Base-by-base conservation (phyloP, 768 basidiomycete genomes). In the Boletus rubescentipes region DNA sequence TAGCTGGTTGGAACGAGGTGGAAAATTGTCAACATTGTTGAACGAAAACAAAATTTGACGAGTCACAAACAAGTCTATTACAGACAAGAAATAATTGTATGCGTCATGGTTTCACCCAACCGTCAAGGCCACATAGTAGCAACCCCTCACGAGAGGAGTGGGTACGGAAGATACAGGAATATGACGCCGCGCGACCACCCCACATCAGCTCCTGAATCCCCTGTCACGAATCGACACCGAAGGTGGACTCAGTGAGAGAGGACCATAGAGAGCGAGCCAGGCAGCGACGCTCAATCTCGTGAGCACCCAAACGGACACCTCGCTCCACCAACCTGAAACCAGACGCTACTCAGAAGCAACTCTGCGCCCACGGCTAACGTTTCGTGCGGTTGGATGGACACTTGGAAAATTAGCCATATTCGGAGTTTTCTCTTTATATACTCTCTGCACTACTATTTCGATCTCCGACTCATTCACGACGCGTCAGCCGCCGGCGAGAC, bases 71-170 rank as follows among this genome's bases (percentile, higher is more conserved):
- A 12, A 32, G 9, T 21, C 16, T 34, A 36, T 44, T 31, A 9
- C 30, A 21, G n/a, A 29, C 20, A 18, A 12, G 2, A 40, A 49
- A 36, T 37, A 35, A 29, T 15, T 88, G 86, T 87, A 67, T 77
- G 75, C 83, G 74, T 83, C 83, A 89, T 89, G 87, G 87, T 87
- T 86, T 87, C 62, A 83, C 85, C 82, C 79, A 71, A 83, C 87
- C 83, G 84, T 87, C 85, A 88, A 80, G 59, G 85, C 81, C 79
- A 87, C 87, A 80, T 87, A 65, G 64, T 52, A 64, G 65, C 65
- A 61, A 60, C 64, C 46, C 65, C 61, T 53, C 51, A n/a, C 15
- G 2, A 66, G 66, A 63, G 69, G 62, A 72, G 67, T 48, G 70
- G 67, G 73, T 87, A 85, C 85, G 82, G 86, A 76, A 83, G 81